These are phyloP conservation scores for Xylaria sp. DNA, from an alignment of 2,329 filamentous ascomycete genomes.

Conservation along the genomic window DNA sequence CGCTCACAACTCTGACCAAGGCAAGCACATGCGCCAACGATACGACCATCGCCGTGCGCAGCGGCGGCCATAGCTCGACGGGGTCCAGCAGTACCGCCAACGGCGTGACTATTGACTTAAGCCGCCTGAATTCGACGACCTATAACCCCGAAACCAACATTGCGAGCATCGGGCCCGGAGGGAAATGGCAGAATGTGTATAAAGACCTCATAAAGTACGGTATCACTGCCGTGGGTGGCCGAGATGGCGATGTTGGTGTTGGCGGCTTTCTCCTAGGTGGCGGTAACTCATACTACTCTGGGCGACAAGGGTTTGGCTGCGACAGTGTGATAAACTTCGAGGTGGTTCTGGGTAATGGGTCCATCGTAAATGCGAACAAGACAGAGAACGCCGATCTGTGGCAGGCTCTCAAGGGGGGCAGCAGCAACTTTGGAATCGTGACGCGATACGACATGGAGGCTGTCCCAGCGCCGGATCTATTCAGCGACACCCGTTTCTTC, in stretches of 20 bases:
- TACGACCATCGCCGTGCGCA: conserved; percentile 58
- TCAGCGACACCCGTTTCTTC: conserved; percentile 39
- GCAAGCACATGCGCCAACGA: conserved; percentile 40
- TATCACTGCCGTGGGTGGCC: conserved; percentile 44
- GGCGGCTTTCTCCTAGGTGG: conserved; percentile 45
- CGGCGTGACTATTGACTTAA: conserved; percentile 58
- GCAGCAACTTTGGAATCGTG: conserved; percentile 58
- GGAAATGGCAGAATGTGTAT: conserved; percentile 47
- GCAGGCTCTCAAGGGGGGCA: conserved; percentile 59
- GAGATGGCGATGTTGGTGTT: conserved; percentile 48
- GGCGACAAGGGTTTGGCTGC: conserved; percentile 29
- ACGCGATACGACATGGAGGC: conserved; percentile 52
- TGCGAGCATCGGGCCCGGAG: conserved; percentile 49
- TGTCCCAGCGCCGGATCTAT: conserved; percentile 39
- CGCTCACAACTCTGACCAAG: conserved; percentile 36
- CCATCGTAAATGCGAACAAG: conserved; percentile 54
- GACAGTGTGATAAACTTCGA: conserved; percentile 35
- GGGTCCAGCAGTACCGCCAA: conserved; percentile 56
- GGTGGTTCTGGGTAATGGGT: conserved; percentile 33
- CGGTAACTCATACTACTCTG: conserved; percentile 35
- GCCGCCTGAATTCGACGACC: conserved; percentile 49
- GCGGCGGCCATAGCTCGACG: conserved; percentile 60
- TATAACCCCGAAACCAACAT: conserved; percentile 48
- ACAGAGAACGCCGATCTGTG: conserved; percentile 55
- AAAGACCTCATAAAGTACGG: conserved; percentile 39